These are phyloP conservation scores for Fusarium sp. DNA, from an alignment of 2,329 filamentous ascomycete species.

Conservation along the genomic window DNA sequence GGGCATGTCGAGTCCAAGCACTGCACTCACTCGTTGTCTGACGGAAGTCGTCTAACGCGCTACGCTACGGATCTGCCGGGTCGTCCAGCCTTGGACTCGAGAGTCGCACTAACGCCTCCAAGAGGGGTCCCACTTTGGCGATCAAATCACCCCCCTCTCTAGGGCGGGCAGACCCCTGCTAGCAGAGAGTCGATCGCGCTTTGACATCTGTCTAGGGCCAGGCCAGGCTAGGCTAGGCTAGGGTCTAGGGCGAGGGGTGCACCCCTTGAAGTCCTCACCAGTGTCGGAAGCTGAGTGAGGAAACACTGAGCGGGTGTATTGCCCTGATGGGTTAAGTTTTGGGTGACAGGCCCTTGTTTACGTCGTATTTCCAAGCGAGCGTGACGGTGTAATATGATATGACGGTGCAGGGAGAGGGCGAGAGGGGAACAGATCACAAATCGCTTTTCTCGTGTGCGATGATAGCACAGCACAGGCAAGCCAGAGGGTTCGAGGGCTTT, in stretches of 20 bases:
- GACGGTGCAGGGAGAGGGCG: background rate
- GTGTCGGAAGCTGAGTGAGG: slow-evolving; percentile 1
- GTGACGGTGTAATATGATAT: background rate
- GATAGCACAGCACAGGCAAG: background rate
- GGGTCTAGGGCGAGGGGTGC: slow-evolving; percentile 1
- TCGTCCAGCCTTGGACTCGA: slow-evolving; percentile 16
- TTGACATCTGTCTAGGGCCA: slow-evolving; percentile 16
- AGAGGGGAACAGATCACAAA: background rate
- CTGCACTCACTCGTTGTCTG: slow-evolving; percentile 4
- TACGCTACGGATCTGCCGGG: slow-evolving; percentile 45
- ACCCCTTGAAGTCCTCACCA: slow-evolving; percentile 20
- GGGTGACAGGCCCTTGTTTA: background rate
- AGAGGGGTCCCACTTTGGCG: slow-evolving; percentile 18
- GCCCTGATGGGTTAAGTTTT: slow-evolving; percentile 5
- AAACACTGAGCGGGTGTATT: slow-evolving; percentile 8
- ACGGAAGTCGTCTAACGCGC: slow-evolving; percentile 32
- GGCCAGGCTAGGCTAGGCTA: too few relatives aligned
- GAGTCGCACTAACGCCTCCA: slow-evolving; percentile 20
- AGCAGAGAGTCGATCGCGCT: slow-evolving; percentile 18
- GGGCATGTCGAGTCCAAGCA: background rate
- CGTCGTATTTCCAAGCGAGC: background rate
- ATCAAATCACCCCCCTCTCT: background rate
- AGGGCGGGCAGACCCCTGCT: slow-evolving; percentile 31
- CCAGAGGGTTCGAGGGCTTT: background rate
- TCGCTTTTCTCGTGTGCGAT: background rate